Conservation (phyloP, 1,139 yeast species). For the Taphrina wiesneri region DNA sequence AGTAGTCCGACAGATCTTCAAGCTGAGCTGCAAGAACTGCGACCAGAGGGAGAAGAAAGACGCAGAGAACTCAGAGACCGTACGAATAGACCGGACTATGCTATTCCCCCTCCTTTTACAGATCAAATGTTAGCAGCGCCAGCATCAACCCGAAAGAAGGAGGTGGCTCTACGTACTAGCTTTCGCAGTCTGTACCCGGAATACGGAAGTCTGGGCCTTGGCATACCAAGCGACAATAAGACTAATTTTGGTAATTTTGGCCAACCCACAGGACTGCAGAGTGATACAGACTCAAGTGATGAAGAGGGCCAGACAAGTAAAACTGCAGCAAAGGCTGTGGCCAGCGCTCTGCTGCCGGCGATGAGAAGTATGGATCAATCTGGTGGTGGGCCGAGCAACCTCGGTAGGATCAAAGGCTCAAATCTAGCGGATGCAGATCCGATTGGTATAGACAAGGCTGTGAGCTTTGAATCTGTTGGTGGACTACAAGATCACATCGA, state of each 20-base stretch:
- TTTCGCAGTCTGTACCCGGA: constrained; percentile 27
- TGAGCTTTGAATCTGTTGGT: constrained; percentile 87
- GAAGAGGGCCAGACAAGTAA: constrained; percentile 27
- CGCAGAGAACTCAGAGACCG: constrained; percentile 29
- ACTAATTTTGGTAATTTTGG: constrained; percentile 21
- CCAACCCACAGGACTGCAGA: constrained; percentile 17
- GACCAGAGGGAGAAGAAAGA: constrained; percentile 3
- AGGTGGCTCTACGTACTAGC: background rate
- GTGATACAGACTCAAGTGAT: constrained; percentile 23
- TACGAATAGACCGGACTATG: constrained; percentile 33
- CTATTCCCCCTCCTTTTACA: constrained; percentile 35
- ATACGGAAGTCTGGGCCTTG: constrained; percentile 19
- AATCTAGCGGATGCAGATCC: constrained; percentile 92
- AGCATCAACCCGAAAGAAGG: constrained; percentile 1
- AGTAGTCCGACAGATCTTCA: background rate
- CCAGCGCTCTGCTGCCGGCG: constrained; percentile 5
- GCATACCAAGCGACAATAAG: constrained; percentile 1
- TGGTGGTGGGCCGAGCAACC: constrained; percentile 44
- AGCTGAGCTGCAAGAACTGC: constrained; percentile 12
- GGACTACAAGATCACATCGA: constrained; percentile 84
- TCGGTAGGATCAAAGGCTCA: constrained; percentile 50
- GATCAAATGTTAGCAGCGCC: constrained; percentile 18
- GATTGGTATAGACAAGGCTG: constrained; percentile 86
- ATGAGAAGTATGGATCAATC: background rate
- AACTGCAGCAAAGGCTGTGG: background rate